Conservation (phyloP, 495 filamentous ascomycete genomes). For the Schizothecium vesticola region DNA sequence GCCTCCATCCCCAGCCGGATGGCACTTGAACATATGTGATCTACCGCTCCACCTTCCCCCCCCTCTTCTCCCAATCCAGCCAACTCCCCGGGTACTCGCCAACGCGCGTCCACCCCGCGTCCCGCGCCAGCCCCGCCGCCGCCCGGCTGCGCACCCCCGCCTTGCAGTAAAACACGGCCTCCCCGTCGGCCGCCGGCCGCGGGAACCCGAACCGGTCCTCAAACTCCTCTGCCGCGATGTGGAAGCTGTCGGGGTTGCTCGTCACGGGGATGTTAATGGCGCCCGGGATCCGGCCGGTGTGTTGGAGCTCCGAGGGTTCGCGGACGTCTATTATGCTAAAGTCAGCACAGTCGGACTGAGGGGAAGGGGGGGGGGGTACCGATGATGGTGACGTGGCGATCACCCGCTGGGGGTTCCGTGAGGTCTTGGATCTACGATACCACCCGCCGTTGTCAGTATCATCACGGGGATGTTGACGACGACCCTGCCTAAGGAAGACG, state of each 20-base stretch:
- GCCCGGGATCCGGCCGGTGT: conserved; percentile 69
- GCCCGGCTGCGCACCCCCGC: conserved; percentile 75
- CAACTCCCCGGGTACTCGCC: conserved; percentile 87
- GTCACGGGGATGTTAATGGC: conserved; percentile 75
- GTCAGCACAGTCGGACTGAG: background rate
- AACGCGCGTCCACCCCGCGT: conserved; percentile 67
- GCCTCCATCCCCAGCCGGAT: too few species aligned
- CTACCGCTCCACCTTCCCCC: conserved; percentile 53
- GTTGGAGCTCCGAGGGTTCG: conserved; percentile 69
- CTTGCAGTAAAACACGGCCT: conserved; percentile 89
- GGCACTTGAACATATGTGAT: too few species aligned
- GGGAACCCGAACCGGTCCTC: conserved; percentile 63
- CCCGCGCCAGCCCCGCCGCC: conserved; percentile 73
- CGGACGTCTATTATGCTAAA: too few species aligned
- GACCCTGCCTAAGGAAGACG: too few species aligned
- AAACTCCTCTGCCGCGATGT: conserved; percentile 71
- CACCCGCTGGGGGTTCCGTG: background rate
- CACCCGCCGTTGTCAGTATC: too few species aligned
- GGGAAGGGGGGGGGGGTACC: conserved; percentile 5
- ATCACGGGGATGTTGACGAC: too few species aligned
- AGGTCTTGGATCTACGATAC: conserved; percentile 2
- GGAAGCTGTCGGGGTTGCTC: conserved; percentile 69
- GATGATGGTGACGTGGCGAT: conserved; percentile 10
- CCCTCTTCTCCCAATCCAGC: conserved; percentile 76
- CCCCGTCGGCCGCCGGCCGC: conserved; percentile 49